Evolutionary conservation across 495 filamentous ascomycete genomes (phyloP).

Genomic region (Penicillium robsamsonii): DNA sequence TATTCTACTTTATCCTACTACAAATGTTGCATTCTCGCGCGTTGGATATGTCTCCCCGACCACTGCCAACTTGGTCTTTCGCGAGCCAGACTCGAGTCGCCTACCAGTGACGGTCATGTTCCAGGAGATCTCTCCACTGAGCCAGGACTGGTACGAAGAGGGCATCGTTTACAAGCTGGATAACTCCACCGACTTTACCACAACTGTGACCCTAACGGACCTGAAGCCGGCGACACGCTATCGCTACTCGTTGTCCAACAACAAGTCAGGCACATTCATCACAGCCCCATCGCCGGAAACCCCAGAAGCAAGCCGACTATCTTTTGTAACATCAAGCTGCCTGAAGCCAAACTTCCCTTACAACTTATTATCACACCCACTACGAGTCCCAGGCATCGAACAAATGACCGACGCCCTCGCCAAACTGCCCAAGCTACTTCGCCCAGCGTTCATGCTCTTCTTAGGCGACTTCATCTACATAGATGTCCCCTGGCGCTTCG

Average conservation of each 20-base stretch:
- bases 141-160: conserved; percentile 59
- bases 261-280: conserved; percentile 72
- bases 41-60: conserved; percentile 81
- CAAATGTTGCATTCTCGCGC: conserved; percentile 79
- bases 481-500: conserved; percentile 81
- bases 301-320: conserved; percentile 62
- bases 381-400: conserved; percentile 75
- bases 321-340: conserved; percentile 88
- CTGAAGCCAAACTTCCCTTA: conserved; percentile 91
- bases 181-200: conserved; percentile 79
- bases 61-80: conserved; percentile 75
- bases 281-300: conserved; percentile 68
- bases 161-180: conserved; percentile 62
- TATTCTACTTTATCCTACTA: conserved; percentile 58
- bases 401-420: conserved; percentile 57
- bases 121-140: conserved; percentile 32
- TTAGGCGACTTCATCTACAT: conserved; percentile 99
- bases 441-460: conserved; percentile 87
- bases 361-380: conserved; percentile 72
- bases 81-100: conserved; percentile 74
- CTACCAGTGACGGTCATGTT: conserved; percentile 72
- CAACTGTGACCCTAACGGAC: conserved; percentile 54
- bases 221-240: conserved; percentile 65
- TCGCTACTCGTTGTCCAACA: conserved; percentile 79
- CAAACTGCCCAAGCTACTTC: conserved; percentile 58